phyloP scores from a whole-genome alignment of 1,284 basidiomycete species.

The Volvariella surrecta region DNA sequence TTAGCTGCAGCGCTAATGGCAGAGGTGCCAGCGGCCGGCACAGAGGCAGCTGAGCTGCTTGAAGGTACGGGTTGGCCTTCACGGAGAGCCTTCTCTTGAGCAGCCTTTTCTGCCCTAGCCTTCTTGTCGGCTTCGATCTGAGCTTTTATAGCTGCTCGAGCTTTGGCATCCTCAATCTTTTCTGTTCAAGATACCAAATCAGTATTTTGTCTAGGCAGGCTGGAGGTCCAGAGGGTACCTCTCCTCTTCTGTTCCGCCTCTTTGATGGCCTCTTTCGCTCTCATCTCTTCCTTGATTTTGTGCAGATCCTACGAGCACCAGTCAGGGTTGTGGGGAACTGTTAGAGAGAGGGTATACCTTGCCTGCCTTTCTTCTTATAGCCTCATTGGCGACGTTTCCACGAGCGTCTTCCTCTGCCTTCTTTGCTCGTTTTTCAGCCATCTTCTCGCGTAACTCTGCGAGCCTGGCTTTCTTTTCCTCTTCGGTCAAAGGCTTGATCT shows the following conservation, averaged over 20 bases:
- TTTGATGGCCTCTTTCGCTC: slow-evolving; percentile 72
- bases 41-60: slow-evolving; percentile 19
- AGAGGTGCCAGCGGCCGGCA: slow-evolving; percentile 24
- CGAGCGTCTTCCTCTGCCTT: slow-evolving; percentile 67
- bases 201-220: background rate
- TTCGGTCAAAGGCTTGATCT: slow-evolving; percentile 91
- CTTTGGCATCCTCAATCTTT: slow-evolving; percentile 80
- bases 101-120: slow-evolving; percentile 79
- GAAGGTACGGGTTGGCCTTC: slow-evolving; percentile 49
- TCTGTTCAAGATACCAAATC: slow-evolving; percentile 34
- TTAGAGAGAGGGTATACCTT: slow-evolving; percentile 37
- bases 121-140: slow-evolving; percentile 93
- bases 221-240: slow-evolving; percentile 34
- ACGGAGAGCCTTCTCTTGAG: slow-evolving; percentile 81
- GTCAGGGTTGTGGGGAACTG: background rate
- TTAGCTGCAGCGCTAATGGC: slow-evolving; percentile 28
- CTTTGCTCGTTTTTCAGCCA: slow-evolving; percentile 64
- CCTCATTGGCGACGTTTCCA: slow-evolving; percentile 72
- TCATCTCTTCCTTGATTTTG: slow-evolving; percentile 69
- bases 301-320: slow-evolving; percentile 48
- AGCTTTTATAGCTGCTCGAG: slow-evolving; percentile 77
- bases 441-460: slow-evolving; percentile 69
- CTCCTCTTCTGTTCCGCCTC: slow-evolving; percentile 72
- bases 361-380: slow-evolving; percentile 75
- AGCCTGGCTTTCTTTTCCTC: slow-evolving; percentile 87